phyloP scores from a whole-genome alignment of 805 yeast genomes.

The Brettanomyces naardenensis region DNA sequence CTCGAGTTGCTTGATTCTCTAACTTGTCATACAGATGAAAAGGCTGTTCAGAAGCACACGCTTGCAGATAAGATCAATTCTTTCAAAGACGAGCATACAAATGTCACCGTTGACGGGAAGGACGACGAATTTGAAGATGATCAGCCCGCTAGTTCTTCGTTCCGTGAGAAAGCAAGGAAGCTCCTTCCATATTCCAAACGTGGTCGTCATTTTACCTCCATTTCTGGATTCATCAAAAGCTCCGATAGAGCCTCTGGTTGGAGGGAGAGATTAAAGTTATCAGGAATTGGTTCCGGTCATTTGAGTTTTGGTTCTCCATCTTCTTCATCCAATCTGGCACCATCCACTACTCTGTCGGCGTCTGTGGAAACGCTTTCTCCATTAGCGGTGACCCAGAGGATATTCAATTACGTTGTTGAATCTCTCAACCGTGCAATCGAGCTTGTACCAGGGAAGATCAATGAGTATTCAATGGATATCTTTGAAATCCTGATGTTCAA shows the following conservation, averaged over 20 bases:
- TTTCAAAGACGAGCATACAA: conserved; percentile 14
- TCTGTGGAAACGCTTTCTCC: conserved; percentile 8
- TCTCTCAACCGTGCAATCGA: conserved; percentile 72
- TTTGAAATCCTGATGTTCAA: conserved; percentile 61
- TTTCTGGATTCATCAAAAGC: conserved; percentile 42
- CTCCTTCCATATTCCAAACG: conserved; percentile 12
- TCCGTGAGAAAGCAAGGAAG: conserved; percentile 9
- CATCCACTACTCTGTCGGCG: not conserved
- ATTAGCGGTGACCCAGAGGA: conserved; percentile 46
- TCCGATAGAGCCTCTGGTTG: conserved; percentile 33
- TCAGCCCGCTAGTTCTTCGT: conserved; percentile 6
- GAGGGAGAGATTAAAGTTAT: conserved; percentile 18
- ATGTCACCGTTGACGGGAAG: not conserved
- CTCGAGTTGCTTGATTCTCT: conserved; percentile 42
- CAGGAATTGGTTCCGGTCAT: conserved; percentile 1
- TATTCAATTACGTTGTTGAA: conserved; percentile 68
- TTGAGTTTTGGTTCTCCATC: not conserved
- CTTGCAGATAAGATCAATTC: conserved; percentile 22
- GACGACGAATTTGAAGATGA: conserved; percentile 3
- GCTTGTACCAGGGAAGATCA: conserved; percentile 52
- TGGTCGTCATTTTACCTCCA: conserved; percentile 19
- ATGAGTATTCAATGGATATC: conserved; percentile 56
- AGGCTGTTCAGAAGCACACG: conserved; percentile 28
- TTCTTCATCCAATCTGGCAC: not conserved
- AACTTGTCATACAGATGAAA: conserved; percentile 38